These are phyloP conservation scores for Mallotus repandus DNA, from an alignment of 441 rosid species.

Conservation along the genomic window DNA sequence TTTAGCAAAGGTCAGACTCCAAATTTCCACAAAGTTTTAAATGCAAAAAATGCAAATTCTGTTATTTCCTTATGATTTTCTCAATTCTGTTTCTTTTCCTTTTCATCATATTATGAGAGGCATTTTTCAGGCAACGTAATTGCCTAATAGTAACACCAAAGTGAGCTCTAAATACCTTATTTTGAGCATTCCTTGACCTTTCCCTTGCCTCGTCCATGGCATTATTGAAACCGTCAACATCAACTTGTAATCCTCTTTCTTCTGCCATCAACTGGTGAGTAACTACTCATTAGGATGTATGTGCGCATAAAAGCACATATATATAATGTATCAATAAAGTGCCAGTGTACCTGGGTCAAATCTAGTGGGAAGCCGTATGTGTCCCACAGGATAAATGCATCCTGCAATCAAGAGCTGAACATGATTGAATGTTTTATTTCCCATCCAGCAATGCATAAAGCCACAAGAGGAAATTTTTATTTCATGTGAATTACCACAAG, in stretches of 20 bases:
- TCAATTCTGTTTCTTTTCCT: background rate
- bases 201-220: constrained; percentile 98
- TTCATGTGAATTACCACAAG: background rate
- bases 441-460: background rate
- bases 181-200: constrained; percentile 90
- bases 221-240: constrained; percentile 70
- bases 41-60: background rate
- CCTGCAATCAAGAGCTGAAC: constrained; percentile 51
- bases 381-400: constrained; percentile 96
- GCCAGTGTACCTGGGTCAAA: constrained; percentile 75
- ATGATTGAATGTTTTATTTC: constrained; percentile 7
- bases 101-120: background rate
- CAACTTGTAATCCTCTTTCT: constrained; percentile 84
- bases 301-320: constrained; percentile 10
- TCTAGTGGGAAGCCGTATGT: constrained; percentile 96
- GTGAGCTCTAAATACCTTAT: constrained; percentile 50
- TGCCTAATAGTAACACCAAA: background rate
- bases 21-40: background rate
- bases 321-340: constrained; percentile 10
- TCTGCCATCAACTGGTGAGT: constrained; percentile 85
- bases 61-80: background rate
- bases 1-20: constrained; percentile 18
- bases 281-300: constrained; percentile 21
- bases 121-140: background rate
- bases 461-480: background rate